phyloP scores from a whole-genome alignment of 2,329 filamentous ascomycete species.

The Aspergillus sclerotialis region DNA sequence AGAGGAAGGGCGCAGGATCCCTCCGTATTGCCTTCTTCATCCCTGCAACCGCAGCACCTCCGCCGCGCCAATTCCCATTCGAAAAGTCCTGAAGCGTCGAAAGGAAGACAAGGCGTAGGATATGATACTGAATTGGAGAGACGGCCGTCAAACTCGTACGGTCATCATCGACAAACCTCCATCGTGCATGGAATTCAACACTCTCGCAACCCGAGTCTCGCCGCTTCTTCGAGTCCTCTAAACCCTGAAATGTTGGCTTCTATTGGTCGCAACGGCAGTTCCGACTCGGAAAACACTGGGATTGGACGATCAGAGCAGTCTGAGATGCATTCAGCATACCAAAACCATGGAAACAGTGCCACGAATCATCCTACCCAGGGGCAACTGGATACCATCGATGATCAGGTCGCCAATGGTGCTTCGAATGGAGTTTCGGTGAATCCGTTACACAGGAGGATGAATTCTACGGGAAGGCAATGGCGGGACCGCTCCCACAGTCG shows the following conservation, averaged over 20 bases:
- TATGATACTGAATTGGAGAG: slow-evolving; percentile 35
- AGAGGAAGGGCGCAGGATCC: slow-evolving; percentile 35
- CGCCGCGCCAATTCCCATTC: slow-evolving; percentile 36
- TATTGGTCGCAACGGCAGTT: slow-evolving; percentile 50
- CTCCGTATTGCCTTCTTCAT: slow-evolving; percentile 26
- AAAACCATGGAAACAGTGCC: slow-evolving; percentile 37
- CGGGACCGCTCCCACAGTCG: slow-evolving; percentile 68
- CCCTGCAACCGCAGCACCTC: slow-evolving; percentile 27
- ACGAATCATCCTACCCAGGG: slow-evolving; percentile 16
- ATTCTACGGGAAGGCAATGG: slow-evolving; percentile 59
- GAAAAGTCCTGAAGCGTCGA: slow-evolving; percentile 34
- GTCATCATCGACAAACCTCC: slow-evolving; percentile 91
- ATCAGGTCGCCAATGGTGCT: slow-evolving; percentile 25
- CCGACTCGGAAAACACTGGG: slow-evolving; percentile 41
- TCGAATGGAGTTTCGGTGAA: slow-evolving; percentile 18
- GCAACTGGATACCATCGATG: slow-evolving; percentile 31
- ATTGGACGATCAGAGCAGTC: slow-evolving; percentile 25
- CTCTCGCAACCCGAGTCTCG: slow-evolving; percentile 73
- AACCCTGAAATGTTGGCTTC: slow-evolving; percentile 80
- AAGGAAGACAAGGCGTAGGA: slow-evolving; percentile 25
- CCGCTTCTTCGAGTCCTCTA: slow-evolving; percentile 68
- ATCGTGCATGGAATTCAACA: slow-evolving; percentile 95
- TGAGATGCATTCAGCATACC: slow-evolving; percentile 21
- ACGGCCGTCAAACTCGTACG: slow-evolving; percentile 53
- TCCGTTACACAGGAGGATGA: slow-evolving; percentile 34